Percentiles rank a stretch among this genome's conserved stretches.
phyloP scores from a whole-genome alignment of 2,329 filamentous ascomycete species.

The Colletotrichum tropicicola region DNA sequence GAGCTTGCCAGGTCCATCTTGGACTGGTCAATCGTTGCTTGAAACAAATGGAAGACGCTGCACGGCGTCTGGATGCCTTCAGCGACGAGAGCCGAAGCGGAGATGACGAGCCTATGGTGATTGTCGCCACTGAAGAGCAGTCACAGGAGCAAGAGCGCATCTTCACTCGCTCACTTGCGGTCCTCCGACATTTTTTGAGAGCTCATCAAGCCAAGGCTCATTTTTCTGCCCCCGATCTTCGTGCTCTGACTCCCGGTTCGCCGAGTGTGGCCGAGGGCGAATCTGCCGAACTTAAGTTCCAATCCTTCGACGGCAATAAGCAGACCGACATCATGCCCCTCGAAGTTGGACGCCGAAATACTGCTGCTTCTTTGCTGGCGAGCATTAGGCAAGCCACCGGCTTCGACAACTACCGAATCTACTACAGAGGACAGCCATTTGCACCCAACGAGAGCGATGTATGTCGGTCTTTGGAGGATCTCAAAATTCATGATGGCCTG shows the following conservation, averaged over 20 bases:
- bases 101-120: conserved; percentile 63
- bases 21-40: conserved; percentile 79
- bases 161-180: conserved; percentile 74
- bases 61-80: conserved; percentile 62
- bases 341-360: conserved; percentile 75
- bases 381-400: conserved; percentile 75
- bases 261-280: conserved; percentile 68
- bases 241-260: conserved; percentile 60
- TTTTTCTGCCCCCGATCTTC: conserved; percentile 66
- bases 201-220: conserved; percentile 70
- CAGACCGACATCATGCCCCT: conserved; percentile 70
- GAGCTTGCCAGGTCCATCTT: conserved; percentile 69
- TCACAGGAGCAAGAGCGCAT: conserved; percentile 64
- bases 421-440: conserved; percentile 74
- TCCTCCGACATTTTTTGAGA: conserved; percentile 73
- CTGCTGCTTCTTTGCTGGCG: conserved; percentile 73
- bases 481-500: conserved; percentile 71
- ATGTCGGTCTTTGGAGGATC: conserved; percentile 71
- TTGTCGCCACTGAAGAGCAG: conserved; percentile 57
- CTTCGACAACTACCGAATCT: conserved; percentile 79
- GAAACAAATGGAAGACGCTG: conserved; percentile 72
- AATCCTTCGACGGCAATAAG: conserved; percentile 72
- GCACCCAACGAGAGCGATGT: conserved; percentile 67
- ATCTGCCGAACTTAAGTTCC: conserved; percentile 74
- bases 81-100: conserved; percentile 50